Conservation (phyloP, 164 flowering plant genomes). For the Macadamia tetraphylla region DNA sequence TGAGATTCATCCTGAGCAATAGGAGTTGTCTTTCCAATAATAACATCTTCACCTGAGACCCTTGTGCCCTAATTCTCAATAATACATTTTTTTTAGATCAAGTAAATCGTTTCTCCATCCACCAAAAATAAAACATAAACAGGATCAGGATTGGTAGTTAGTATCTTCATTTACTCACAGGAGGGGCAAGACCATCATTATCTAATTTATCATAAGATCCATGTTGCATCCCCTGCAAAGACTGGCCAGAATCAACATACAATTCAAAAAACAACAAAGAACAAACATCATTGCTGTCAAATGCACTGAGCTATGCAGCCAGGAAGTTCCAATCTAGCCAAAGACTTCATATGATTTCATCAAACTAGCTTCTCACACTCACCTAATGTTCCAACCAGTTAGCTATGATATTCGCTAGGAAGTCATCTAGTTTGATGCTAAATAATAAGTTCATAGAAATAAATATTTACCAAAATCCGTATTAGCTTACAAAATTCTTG, state of each 20-base stretch:
- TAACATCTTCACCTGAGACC: slow-evolving; percentile 95
- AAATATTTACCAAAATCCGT: too few species aligned
- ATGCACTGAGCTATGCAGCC: too few species aligned
- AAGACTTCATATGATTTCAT: too few species aligned
- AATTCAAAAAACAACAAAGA: neutral
- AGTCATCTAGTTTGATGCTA: too few species aligned
- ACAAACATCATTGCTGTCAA: neutral
- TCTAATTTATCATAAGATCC: slow-evolving; percentile 98
- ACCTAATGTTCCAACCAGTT: too few species aligned
- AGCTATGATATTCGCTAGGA: too few species aligned
- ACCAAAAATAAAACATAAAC: neutral
- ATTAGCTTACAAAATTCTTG: too few species aligned
- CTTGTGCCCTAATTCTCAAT: slow-evolving; percentile 65
- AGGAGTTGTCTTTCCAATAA: slow-evolving; percentile 95
- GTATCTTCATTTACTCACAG: slow-evolving; percentile 40
- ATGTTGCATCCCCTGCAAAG: slow-evolving; percentile 89
- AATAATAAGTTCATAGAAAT: too few species aligned
- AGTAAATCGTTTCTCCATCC: neutral
- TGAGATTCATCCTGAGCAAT: slow-evolving; percentile 84
- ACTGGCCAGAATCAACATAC: slow-evolving; percentile 1
- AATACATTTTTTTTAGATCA: neutral
- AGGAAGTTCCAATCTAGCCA: too few species aligned
- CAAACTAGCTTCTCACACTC: too few species aligned
- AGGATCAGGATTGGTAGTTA: neutral
- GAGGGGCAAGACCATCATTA: slow-evolving; percentile 99